These are phyloP conservation scores for Zygosaccharomyces kombuchaensis DNA, from an alignment of 805 yeast species.

Conservation along the genomic window DNA sequence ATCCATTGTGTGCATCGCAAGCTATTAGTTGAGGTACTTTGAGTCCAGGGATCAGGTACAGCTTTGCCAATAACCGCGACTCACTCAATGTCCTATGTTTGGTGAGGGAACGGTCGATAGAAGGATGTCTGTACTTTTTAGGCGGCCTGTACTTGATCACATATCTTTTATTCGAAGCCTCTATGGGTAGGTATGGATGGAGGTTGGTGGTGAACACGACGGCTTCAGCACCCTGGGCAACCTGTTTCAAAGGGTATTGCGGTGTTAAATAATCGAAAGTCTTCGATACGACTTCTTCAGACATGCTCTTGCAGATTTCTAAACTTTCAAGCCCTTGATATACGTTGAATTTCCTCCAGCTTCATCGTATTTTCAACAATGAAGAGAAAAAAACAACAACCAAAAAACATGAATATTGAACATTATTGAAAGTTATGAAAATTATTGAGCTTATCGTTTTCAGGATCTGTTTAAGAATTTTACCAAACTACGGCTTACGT, in stretches of 20 bases:
- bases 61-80: constrained; percentile 65
- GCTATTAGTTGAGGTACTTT: constrained; percentile 69
- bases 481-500: constrained; percentile 6
- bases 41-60: constrained; percentile 45
- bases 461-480: constrained; percentile 7
- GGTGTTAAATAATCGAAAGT: constrained; percentile 43
- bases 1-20: constrained; percentile 72
- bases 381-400: neutral
- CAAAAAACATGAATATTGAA: neutral
- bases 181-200: constrained; percentile 61
- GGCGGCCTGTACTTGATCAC: constrained; percentile 84
- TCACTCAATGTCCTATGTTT: constrained; percentile 81
- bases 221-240: constrained; percentile 93
- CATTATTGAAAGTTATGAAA: neutral
- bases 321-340: neutral
- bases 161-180: constrained; percentile 36
- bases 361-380: neutral
- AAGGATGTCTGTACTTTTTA: constrained; percentile 86
- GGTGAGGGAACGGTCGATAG: constrained; percentile 69
- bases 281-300: constrained; percentile 44
- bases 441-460: neutral
- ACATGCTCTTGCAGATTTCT: constrained; percentile 39
- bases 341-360: no score
- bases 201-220: constrained; percentile 56
- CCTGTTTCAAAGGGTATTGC: constrained; percentile 46